phyloP scores from a whole-genome alignment of 805 yeast species.

The Barnettozyma californica region DNA sequence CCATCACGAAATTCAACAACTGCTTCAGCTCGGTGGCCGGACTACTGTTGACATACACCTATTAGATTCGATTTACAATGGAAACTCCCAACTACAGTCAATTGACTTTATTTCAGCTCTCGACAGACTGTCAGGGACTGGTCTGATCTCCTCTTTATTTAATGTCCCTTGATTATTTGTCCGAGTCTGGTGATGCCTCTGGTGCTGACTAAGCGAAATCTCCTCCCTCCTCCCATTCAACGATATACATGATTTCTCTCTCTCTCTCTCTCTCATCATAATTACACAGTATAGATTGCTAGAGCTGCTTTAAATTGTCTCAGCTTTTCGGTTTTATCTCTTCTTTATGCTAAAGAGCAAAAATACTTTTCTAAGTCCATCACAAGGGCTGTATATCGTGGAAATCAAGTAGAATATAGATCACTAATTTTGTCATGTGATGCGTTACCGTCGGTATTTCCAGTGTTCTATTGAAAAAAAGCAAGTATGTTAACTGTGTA shows the following conservation, averaged over 20 bases:
- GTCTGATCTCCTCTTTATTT: neutral
- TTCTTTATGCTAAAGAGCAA: too few relatives aligned
- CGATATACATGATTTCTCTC: too few relatives aligned
- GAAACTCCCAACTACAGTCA: neutral
- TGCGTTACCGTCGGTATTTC: neutral
- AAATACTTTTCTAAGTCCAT: too few relatives aligned
- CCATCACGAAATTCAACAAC: slow-evolving; percentile 2
- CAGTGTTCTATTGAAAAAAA: neutral
- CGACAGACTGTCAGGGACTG: neutral
- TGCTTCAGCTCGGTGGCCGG: neutral
- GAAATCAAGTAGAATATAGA: too few relatives aligned
- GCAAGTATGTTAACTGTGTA: too few relatives aligned
- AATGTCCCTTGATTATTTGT: neutral
- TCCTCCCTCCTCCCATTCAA: neutral
- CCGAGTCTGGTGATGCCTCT: neutral
- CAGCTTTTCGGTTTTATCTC: too few relatives aligned
- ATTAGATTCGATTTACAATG: neutral
- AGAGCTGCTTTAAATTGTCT: too few relatives aligned
- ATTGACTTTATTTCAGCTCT: neutral
- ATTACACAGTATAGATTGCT: too few relatives aligned
- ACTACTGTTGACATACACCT: too few relatives aligned
- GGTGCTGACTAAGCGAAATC: neutral
- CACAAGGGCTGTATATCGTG: too few relatives aligned
- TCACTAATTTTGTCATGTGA: too few relatives aligned
- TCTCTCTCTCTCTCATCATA: too few relatives aligned